Evolutionary conservation across 495 filamentous ascomycete genomes (phyloP).

Genomic region (Aspergillus incahuasiensis): DNA sequence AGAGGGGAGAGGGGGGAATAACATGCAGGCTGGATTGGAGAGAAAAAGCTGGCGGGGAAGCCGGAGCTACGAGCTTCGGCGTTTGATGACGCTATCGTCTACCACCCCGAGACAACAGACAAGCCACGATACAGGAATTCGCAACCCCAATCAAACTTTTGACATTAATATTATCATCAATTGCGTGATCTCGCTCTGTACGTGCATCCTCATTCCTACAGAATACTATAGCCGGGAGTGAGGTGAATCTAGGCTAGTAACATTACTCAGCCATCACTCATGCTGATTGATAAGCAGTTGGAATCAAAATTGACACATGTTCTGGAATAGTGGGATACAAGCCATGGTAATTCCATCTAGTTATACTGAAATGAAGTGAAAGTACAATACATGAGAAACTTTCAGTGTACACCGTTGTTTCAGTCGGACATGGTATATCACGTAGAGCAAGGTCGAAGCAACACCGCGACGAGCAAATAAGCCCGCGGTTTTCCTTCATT

Average conservation of each 20-base stretch:
- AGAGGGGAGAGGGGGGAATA: background rate
- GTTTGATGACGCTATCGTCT: slow-evolving; percentile 1
- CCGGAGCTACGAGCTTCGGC: slow-evolving; percentile 9
- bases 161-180: background rate
- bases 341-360: background rate
- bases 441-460: background rate
- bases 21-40: slow-evolving; percentile 5
- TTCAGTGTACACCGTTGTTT: background rate
- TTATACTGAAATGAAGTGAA: background rate
- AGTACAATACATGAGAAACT: background rate
- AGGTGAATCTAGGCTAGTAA: background rate
- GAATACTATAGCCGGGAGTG: too few species aligned
- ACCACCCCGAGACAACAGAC: background rate
- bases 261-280: slow-evolving; percentile 6
- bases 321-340: background rate
- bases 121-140: background rate
- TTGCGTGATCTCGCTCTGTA: background rate
- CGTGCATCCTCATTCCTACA: background rate
- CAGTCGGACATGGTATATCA: background rate
- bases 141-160: background rate
- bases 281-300: slow-evolving; percentile 3
- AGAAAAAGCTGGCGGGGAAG: slow-evolving; percentile 16
- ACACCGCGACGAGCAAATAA: background rate
- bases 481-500: slow-evolving; percentile 1
- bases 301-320: background rate